A percentile compares a stretch with the other conserved stretches of the same genome.
These are phyloP conservation scores for Mallotus repandus DNA, from an alignment of 441 rosid species.

Conservation along the genomic window DNA sequence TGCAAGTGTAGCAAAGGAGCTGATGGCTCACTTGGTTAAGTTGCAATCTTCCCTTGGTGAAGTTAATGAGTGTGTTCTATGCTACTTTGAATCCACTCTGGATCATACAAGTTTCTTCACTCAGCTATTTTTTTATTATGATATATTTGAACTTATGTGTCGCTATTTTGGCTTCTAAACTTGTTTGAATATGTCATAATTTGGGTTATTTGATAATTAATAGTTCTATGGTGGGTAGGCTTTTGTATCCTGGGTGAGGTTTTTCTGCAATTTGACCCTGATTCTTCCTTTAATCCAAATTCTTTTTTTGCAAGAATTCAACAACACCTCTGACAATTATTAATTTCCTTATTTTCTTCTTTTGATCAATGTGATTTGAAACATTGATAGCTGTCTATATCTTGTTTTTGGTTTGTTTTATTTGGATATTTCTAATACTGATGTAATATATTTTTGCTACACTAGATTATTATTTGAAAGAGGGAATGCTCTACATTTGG, in stretches of 20 bases:
- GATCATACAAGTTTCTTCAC: neutral
- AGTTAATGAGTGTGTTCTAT: constrained; percentile 62
- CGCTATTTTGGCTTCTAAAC: neutral
- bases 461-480: no score
- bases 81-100: constrained; percentile 7
- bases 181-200: neutral
- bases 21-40: constrained; percentile 80
- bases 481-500: no score
- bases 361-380: no score
- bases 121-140: neutral
- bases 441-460: no score
- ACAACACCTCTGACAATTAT: no score
- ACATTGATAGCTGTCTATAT: no score
- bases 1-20: constrained; percentile 82
- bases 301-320: neutral
- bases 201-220: neutral
- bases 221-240: neutral
- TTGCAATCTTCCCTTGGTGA: constrained; percentile 74
- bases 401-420: no score
- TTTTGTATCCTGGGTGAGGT: neutral
- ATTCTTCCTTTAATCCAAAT: neutral
- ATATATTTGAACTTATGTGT: neutral
- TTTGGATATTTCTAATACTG: no score
- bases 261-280: neutral
- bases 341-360: neutral